Conservation (phyloP, 2,329 filamentous ascomycete genomes). For the Fusarium goolgardi region DNA sequence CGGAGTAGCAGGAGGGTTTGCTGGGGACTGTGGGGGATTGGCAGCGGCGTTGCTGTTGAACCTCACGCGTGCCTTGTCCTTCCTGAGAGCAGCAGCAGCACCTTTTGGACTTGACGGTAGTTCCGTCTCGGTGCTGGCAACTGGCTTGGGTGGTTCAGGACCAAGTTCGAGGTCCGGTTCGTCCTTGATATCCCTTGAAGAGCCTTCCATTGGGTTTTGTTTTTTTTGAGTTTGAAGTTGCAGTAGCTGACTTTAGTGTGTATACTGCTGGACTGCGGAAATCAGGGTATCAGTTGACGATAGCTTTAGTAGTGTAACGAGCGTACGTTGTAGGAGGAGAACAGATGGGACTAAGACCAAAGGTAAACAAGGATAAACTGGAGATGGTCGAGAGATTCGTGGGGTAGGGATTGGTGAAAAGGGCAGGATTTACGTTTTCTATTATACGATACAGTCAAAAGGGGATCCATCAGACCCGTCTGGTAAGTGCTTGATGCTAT, state of each 20-base stretch:
- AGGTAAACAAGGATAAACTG: conserved; percentile 25
- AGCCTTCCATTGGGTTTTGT: conserved; percentile 35
- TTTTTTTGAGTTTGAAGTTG: conserved; percentile 5
- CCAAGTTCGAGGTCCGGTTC: conserved; percentile 41
- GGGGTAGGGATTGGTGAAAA: conserved; percentile 23
- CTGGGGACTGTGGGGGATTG: conserved; percentile 42
- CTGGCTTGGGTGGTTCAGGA: conserved; percentile 19
- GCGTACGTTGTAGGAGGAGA: conserved; percentile 2
- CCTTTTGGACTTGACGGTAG: conserved; percentile 27
- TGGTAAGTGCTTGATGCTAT: not conserved
- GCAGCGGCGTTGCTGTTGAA: conserved; percentile 60
- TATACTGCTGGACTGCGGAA: not conserved
- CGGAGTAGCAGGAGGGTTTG: conserved; percentile 22
- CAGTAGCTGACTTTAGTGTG: not conserved
- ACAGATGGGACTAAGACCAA: conserved; percentile 28
- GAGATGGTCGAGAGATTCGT: conserved; percentile 21
- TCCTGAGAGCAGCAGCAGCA: conserved; percentile 44
- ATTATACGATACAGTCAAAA: conserved; percentile 25
- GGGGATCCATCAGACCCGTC: conserved; percentile 18
- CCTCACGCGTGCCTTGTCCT: conserved; percentile 61
- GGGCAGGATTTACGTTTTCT: conserved; percentile 30
- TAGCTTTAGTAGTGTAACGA: conserved; percentile 25
- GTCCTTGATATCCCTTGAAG: conserved; percentile 35
- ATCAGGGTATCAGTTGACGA: conserved; percentile 2
- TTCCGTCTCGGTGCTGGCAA: conserved; percentile 14